Base-by-base conservation (phyloP, 805 yeast species). In the Ogataea nonfermentans region DNA sequence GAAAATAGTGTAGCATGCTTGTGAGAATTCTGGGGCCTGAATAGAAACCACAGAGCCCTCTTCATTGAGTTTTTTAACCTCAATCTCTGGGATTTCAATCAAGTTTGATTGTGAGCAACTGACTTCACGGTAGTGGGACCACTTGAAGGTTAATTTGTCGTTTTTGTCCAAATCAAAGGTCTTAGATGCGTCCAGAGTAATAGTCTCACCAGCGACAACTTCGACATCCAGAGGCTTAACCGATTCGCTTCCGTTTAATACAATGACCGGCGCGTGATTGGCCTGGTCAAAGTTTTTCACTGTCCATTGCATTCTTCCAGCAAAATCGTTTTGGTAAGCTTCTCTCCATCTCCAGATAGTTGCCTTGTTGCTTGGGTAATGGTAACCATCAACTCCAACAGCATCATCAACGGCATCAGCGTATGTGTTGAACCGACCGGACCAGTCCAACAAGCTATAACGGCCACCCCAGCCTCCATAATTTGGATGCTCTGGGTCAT, bases 381-480 rank as follows among this genome's bases (percentile, higher is more conserved):
- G 38, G 13, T 32, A 37, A 11, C 48, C 50, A 30, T 58, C 48
- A 3, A 12, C 24, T 2, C 58, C 59, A n/a, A 50, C 31, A 24
- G 47, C 53, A 20, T 44, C 40, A 37, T 61, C 65, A 13, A 48
- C 36, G 19, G 51, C 44, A 39, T 57, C 63, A 13, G 52, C 51
- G 41, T 53, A 56, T 35, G 51, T 56, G 29, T 40, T 33, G 32
- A 33, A 47, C 2, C 41, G 35, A 3, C 48, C 51, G n/a, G 55
- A 42, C 22, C 48, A 34, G 36, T 59, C 65, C 9, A 33, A 13
- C 12, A 49, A 34, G 13, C 37, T 45, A 39, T 53, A 61, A 32
- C 65, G 55, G 15, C 65, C 65, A 34, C 66, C 65, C 66, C 66
- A 62, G n/a, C 61, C 59, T 15, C 66, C 65, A 37, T 43, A 57